Evolutionary conservation across 257 asterid species (phyloP).

Genomic region (Solanum sejunctum): DNA sequence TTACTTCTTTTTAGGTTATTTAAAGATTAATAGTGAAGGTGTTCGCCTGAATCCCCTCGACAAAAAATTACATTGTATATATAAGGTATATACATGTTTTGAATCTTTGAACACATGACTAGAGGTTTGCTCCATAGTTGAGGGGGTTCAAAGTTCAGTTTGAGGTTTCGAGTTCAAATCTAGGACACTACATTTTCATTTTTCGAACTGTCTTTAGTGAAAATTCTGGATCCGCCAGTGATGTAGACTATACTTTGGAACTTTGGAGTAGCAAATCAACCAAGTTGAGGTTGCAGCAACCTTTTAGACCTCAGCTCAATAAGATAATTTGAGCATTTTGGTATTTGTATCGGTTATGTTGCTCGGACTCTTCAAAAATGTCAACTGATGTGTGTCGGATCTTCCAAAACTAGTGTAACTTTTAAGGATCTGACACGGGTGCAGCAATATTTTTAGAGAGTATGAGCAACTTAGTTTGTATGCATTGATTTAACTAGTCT

Average conservation of each 20-base stretch:
- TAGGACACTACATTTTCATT: not conserved
- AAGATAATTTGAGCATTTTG: not conserved
- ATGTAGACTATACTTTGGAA: not conserved
- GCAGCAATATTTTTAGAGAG: too few relatives aligned
- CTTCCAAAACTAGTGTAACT: too few relatives aligned
- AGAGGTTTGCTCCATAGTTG: not conserved
- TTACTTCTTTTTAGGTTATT: not conserved
- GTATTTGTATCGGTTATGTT: not conserved
- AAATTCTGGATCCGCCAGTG: not conserved
- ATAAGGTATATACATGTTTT: not conserved
- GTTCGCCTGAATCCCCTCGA: not conserved
- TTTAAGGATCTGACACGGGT: too few relatives aligned
- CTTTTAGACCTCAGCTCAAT: not conserved
- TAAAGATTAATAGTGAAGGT: not conserved
- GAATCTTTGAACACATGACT: not conserved
- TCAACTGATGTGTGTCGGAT: too few relatives aligned
- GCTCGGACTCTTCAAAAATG: too few relatives aligned
- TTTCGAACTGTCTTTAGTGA: fast-evolving
- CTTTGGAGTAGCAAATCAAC: not conserved
- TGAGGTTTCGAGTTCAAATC: not conserved
- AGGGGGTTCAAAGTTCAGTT: not conserved
- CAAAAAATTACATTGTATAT: not conserved
- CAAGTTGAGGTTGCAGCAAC: not conserved
- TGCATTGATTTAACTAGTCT: too few relatives aligned
- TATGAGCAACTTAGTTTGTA: too few relatives aligned